Evolutionary conservation across 371 early-diverging fungal species (phyloP), one percentile per base, ranked within the genome.

Genomic region (Mortierella sp.): DNA sequence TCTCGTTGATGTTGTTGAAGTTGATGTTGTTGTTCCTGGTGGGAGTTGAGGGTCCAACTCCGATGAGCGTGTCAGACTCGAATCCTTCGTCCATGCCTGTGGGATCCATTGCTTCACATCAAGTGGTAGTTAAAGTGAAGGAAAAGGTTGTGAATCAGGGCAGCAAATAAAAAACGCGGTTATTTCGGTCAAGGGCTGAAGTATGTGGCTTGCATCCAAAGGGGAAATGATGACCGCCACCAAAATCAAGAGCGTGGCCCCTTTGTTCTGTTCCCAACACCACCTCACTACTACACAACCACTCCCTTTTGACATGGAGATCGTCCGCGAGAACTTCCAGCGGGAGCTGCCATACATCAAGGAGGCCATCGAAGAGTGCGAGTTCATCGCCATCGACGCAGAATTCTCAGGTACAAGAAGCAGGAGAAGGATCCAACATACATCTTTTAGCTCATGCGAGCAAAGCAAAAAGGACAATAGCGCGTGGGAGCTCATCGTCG

Each of bases 321-420:
- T 97, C 21, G 86, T 92, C n/a, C 87, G 92, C 27, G 90, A 90
- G 11, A 94, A 93, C 79, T 96, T 97, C 82, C 81, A 79, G 41
- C 81, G 84, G 51, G 88, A 90, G 35, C 88, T 96, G 78, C 88
- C 89, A 24, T 80, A 77, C 58, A 89, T 97, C 72, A 79, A 89
- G 81, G 89, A 90, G 51, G 95, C 96, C 56, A 93, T 97, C 68
- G 87, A 91, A 8, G 92, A 91, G 76, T 91, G 93, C 75, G 96
- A 96, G 76, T 95, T 96, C 89, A 90, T 96, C 32, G 93, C 97
- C n/a, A 89, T 97, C 44, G 98, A 97, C 83, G 93, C 95, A 35
- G 98, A 97, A 87, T 90, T 97, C 75, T 94, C 96, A 48, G 97
- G 97, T 92, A 88, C 56, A 27, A 24, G 56, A 32, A 38, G 8